Evolutionary conservation across 2,329 filamentous ascomycete genomes (phyloP), one percentile per base, ranked within the genome.

Genomic region (Amauroascus verrucosus): DNA sequence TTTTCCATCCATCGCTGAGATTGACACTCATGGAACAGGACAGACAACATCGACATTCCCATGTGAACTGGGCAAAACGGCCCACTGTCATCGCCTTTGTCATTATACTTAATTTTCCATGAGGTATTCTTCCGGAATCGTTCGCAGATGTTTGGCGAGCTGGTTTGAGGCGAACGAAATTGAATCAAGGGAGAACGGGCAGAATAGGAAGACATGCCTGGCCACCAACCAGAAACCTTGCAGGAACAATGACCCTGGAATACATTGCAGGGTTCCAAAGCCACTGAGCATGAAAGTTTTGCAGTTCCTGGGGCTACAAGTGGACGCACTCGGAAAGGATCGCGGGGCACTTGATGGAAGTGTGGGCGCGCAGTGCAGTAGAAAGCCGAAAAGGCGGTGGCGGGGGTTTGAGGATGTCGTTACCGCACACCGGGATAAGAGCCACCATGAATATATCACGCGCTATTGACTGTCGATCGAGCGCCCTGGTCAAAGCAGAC

Each of bases 331-430:
- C 1, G 28, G n/a, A 35, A 38, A 26, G 41, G 20, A 28, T 46
- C 30, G 50, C 28, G 32, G 41, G 41, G 50, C 11, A 46, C 37
- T 14, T 51, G 28, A 13, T 30, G 16, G 35, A 4, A 14, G n/a
- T 35, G n/a, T 4, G 11, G 14, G 18, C 6, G 35, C n/a, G 14
- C 18, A 13, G 40, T 26, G 5, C 4, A 8, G 7, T 43, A 16
- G 22, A 20, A 41, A 20, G 48, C 48, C 37, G 37, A 40, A 50
- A 41, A 41, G 37, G 48, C 48, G 48, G 48, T 50, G 48, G 37
- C n/a, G 35, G 38, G 32, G 33, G 7, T 28, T 7, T n/a, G 33
- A 14, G 33, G 3, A 9, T 30, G 26, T 30, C 4, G 26, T 30
- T 35, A 4, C 33, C 33, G 9, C 33, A 35, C 14, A 35, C 33